Conservation (phyloP, 768 basidiomycete genomes). For the Boletus pseudopeckii region DNA sequence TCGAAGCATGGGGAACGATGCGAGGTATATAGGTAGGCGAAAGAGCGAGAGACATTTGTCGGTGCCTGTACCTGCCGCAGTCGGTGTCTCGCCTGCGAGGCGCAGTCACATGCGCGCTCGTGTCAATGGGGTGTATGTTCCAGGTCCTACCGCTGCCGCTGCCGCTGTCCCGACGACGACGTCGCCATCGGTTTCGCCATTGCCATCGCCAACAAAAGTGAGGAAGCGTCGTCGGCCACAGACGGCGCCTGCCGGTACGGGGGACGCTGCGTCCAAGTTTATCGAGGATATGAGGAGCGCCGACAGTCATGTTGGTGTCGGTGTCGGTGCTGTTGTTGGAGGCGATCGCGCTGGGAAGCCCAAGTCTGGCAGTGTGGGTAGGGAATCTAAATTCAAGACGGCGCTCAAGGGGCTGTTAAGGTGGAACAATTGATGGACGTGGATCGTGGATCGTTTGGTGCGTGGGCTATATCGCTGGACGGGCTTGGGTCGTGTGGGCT, state of each 20-base stretch:
- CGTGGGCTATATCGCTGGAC: not conserved
- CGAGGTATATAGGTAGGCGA: not conserved
- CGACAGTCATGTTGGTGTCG: not conserved
- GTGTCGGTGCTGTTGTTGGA: not conserved
- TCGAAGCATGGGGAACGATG: not conserved
- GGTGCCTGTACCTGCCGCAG: not conserved
- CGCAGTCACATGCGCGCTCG: too few relatives aligned
- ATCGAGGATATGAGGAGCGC: constrained; percentile 6
- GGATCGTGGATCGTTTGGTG: not conserved
- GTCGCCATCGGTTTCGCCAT: not conserved
- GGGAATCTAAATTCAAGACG: constrained; percentile 16
- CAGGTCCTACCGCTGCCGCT: too few relatives aligned
- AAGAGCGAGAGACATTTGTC: not conserved
- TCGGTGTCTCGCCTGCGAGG: not conserved
- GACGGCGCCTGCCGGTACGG: constrained; percentile 20
- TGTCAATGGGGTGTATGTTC: too few relatives aligned
- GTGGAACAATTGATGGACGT: constrained; percentile 2
- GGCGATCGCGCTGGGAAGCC: not conserved
- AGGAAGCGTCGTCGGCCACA: constrained; percentile 21
- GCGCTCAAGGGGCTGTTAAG: constrained; percentile 18
- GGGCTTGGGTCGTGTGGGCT: too few relatives aligned
- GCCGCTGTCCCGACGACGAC: not conserved
- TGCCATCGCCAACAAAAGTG: constrained; percentile 1
- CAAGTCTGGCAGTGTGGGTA: not conserved
- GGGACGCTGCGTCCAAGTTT: constrained; percentile 15